A percentile compares a stretch with the other conserved stretches of the same genome.
phyloP scores from a whole-genome alignment of 345 rosid genomes.

The Lumnitzera racemosa region DNA sequence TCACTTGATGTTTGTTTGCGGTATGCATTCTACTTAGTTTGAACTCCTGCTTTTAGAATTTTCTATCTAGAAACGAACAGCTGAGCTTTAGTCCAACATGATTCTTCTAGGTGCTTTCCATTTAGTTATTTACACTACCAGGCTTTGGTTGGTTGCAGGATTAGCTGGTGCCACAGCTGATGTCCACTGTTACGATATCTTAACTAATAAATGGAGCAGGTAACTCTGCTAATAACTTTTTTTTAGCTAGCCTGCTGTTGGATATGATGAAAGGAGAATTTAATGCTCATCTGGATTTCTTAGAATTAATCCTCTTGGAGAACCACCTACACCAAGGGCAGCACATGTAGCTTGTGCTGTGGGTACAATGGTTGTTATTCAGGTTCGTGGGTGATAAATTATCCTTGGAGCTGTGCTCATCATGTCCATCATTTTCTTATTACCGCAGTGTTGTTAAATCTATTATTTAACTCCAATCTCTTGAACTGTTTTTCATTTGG shows the following conservation, averaged over 20 bases:
- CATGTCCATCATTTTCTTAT: background rate
- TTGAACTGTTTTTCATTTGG: constrained; percentile 13
- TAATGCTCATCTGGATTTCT: constrained; percentile 10
- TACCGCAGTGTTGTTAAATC: background rate
- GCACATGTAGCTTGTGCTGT: constrained; percentile 99
- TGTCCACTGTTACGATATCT: constrained; percentile 43
- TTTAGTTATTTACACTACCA: background rate
- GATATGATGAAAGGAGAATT: background rate
- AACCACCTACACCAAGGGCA: constrained; percentile 98
- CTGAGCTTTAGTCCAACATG: background rate
- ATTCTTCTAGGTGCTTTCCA: background rate
- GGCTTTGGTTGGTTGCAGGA: constrained; percentile 28
- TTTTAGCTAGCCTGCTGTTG: constrained; percentile 1
- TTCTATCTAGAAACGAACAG: background rate
- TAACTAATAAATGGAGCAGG: constrained; percentile 52
- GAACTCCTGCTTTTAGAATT: background rate
- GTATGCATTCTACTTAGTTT: background rate
- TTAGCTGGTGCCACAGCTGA: constrained; percentile 51
- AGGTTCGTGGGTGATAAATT: constrained; percentile 35
- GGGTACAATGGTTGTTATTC: constrained; percentile 99
- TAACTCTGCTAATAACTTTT: constrained; percentile 21
- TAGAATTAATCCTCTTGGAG: constrained; percentile 88
- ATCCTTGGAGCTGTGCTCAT: constrained; percentile 2
- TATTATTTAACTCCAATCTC: constrained; percentile 1
- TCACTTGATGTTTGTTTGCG: background rate